Evolutionary conservation across 129 eudicot species (phyloP).

Genomic region (Lactuca sativa): DNA sequence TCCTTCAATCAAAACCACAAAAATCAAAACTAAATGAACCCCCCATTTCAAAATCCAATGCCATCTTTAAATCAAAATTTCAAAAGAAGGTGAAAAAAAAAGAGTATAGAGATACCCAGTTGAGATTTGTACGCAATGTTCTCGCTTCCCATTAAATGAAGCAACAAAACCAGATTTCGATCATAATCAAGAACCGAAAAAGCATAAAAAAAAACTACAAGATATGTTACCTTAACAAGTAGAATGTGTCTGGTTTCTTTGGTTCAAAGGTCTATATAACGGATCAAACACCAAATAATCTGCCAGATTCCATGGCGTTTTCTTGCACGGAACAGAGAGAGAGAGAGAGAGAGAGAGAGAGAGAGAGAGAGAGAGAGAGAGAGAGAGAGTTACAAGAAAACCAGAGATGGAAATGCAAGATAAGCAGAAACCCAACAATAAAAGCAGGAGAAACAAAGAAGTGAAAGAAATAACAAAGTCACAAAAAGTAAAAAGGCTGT

Average conservation of each 20-base stretch:
- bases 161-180: slow-evolving; percentile 14
- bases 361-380: too few species aligned
- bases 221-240: slow-evolving; percentile 32
- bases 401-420: slow-evolving; percentile 36
- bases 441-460: slow-evolving; percentile 34
- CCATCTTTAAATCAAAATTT: slow-evolving; percentile 14
- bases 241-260: slow-evolving; percentile 28
- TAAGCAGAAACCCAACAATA: slow-evolving; percentile 31
- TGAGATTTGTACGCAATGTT: slow-evolving; percentile 13
- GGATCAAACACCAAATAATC: slow-evolving; percentile 28
- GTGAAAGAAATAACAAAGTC: slow-evolving; percentile 34
- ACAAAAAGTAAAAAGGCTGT: slow-evolving; percentile 36
- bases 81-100: neutral
- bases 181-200: slow-evolving; percentile 20
- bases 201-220: neutral
- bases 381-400: slow-evolving; percentile 20
- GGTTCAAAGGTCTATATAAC: slow-evolving; percentile 25
- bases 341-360: too few species aligned
- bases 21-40: slow-evolving; percentile 10
- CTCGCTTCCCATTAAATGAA: slow-evolving; percentile 15
- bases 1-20: slow-evolving; percentile 10
- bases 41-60: slow-evolving; percentile 15
- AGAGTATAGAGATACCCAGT: slow-evolving; percentile 12
- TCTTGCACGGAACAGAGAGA: slow-evolving; percentile 27
- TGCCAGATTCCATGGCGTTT: slow-evolving; percentile 26